Percentiles rank a stretch among this genome's conserved stretches.
phyloP scores from a whole-genome alignment of 73 alveolate genomes.

The Effrenium voratum region DNA sequence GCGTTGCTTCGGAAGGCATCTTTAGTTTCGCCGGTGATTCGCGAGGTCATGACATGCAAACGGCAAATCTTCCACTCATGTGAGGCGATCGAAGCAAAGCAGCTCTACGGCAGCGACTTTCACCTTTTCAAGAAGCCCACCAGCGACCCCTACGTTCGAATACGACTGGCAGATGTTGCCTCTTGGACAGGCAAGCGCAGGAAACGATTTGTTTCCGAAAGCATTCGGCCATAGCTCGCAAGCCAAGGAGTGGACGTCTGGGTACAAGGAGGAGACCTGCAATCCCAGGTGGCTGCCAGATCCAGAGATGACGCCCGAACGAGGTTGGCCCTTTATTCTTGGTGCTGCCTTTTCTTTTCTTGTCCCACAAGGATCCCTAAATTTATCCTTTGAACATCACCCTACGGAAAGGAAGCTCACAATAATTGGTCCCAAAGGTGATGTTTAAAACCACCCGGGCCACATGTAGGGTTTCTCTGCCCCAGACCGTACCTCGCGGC shows the following conservation, averaged over 20 bases:
- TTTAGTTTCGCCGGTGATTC: too few relatives aligned
- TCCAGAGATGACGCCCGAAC: slow-evolving; percentile 43
- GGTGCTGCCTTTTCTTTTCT: neutral
- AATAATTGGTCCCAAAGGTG: too few relatives aligned
- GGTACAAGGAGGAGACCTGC: slow-evolving; percentile 42
- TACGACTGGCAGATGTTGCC: slow-evolving; percentile 77
- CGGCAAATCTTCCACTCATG: neutral
- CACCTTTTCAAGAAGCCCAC: slow-evolving; percentile 62
- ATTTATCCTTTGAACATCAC: too few relatives aligned
- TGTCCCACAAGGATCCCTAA: too few relatives aligned
- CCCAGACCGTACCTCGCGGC: too few relatives aligned
- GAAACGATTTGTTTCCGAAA: neutral
- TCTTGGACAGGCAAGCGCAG: neutral
- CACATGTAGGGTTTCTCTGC: too few relatives aligned
- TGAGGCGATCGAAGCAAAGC: slow-evolving; percentile 63
- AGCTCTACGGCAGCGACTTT: slow-evolving; percentile 84
- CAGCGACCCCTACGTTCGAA: slow-evolving; percentile 84
- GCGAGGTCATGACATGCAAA: too few relatives aligned
- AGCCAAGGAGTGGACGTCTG: slow-evolving; percentile 62
- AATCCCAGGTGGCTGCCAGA: slow-evolving; percentile 80
- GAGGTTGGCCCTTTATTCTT: neutral
- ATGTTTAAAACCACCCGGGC: too few relatives aligned
- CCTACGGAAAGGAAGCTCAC: too few relatives aligned
- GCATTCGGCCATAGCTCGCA: neutral
- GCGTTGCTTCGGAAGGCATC: too few relatives aligned